Evolutionary conservation across 2,329 filamentous ascomycete species (phyloP).

Genomic region (Cylindrodendrum hubeiense): DNA sequence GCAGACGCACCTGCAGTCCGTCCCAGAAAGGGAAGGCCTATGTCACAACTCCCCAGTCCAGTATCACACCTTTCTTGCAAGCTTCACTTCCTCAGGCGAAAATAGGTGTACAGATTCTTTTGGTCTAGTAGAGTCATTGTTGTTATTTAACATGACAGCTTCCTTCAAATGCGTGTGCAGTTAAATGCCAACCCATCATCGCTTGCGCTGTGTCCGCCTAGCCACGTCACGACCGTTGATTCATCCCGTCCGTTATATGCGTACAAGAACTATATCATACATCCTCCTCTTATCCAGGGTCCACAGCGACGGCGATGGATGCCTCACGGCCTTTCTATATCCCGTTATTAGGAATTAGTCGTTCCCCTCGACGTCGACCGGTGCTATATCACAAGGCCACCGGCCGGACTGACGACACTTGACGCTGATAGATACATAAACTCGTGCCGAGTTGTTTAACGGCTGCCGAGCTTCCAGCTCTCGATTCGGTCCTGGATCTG

Average conservation of each 20-base stretch:
- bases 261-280: conserved; percentile 42
- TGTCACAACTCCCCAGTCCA: too few relatives aligned
- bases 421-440: not conserved
- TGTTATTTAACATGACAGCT: not conserved
- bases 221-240: conserved; percentile 9
- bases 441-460: conserved; percentile 33
- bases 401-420: not conserved
- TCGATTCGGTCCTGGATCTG: conserved; percentile 91
- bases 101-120: conserved; percentile 32
- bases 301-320: conserved; percentile 2
- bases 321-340: conserved; percentile 18
- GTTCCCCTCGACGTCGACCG: not conserved
- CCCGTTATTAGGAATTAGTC: conserved; percentile 19
- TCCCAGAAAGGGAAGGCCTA: too few relatives aligned
- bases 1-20: too few relatives aligned
- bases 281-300: conserved; percentile 23
- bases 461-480: conserved; percentile 82
- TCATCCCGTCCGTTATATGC: conserved; percentile 33
- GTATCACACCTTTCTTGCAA: too few relatives aligned
- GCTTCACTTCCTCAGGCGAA: too few relatives aligned
- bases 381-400: not conserved
- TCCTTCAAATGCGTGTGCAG: not conserved
- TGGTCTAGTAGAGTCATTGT: conserved; percentile 35
- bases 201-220: conserved; percentile 6
- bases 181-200: not conserved